Conservation (phyloP, 306 rosid genomes). For the Trichosanthes cucumerina region DNA sequence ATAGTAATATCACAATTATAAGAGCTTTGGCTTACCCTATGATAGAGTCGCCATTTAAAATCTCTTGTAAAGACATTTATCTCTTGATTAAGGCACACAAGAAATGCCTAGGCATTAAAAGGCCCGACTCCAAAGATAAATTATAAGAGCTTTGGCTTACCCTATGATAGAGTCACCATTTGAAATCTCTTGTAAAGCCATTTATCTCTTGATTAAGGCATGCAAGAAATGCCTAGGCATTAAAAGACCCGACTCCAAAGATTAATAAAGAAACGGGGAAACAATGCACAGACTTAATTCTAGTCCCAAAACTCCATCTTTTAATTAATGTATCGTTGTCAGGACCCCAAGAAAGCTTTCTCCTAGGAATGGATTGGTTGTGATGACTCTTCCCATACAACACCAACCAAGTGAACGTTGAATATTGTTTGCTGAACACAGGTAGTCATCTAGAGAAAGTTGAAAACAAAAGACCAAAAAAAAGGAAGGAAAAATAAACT, state of each 20-base stretch:
- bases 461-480: neutral
- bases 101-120: neutral
- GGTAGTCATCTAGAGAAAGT: neutral
- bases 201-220: neutral
- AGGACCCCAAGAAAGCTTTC: neutral
- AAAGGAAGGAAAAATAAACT: neutral
- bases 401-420: neutral
- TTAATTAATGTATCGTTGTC: neutral
- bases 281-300: neutral
- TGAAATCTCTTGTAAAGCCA: neutral
- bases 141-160: neutral
- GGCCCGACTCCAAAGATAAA: too few relatives aligned
- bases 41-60: neutral
- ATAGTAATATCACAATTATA: neutral
- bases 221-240: neutral
- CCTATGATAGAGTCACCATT: neutral
- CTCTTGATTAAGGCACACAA: neutral
- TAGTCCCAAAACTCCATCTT: neutral
- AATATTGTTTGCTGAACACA: neutral
- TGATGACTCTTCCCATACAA: neutral
- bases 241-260: neutral
- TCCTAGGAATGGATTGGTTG: neutral
- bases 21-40: neutral
- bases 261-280: neutral
- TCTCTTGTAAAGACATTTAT: neutral